Conservation (phyloP, 2,329 filamentous ascomycete species). For the Fusarium euwallaceae region DNA sequence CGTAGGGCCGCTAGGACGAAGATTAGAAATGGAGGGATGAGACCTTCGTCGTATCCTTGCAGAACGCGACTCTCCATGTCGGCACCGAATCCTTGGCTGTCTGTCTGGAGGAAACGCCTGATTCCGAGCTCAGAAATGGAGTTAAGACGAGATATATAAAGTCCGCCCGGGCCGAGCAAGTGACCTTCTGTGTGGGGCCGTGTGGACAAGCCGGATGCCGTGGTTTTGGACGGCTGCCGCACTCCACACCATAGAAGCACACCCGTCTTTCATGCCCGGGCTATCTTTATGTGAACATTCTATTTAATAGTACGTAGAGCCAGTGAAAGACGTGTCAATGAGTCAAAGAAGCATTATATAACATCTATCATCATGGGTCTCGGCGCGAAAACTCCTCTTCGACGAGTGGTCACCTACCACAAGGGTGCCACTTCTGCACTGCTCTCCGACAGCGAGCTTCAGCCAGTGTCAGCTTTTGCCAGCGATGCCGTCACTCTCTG, state of each 20-base stretch:
- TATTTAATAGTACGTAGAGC: too few species aligned
- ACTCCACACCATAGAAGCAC: not conserved
- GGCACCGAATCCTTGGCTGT: not conserved
- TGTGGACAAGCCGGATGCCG: not conserved
- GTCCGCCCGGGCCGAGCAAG: not conserved
- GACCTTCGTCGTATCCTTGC: not conserved
- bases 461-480: not conserved
- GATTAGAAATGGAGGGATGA: not conserved
- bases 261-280: too few species aligned
- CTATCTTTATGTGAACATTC: too few species aligned
- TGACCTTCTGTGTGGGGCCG: not conserved
- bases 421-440: not conserved
- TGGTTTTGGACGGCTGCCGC: not conserved
- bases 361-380: not conserved
- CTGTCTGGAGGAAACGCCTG: not conserved
- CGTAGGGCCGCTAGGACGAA: too few species aligned
- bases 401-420: not conserved
- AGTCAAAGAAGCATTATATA: too few species aligned
- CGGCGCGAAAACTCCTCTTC: not conserved
- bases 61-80: not conserved
- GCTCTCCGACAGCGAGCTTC: not conserved
- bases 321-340: too few species aligned
- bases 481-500: not conserved
- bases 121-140: not conserved
- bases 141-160: not conserved